Conservation (phyloP, 768 basidiomycete species). For the Mycena metata region DNA sequence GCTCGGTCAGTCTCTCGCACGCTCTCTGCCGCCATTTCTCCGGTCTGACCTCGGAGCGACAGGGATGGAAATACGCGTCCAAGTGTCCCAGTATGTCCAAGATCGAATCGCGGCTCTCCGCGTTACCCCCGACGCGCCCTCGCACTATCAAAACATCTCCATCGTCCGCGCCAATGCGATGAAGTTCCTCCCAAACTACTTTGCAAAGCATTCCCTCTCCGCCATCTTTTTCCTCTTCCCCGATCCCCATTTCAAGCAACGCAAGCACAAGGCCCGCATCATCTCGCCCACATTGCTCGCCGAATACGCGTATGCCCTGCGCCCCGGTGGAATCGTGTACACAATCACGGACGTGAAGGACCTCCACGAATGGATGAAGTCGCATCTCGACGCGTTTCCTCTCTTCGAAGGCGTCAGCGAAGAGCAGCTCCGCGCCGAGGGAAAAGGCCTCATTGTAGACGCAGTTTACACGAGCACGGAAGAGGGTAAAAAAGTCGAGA, state of each 20-base stretch:
- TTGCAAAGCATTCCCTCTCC: slow-evolving; percentile 88
- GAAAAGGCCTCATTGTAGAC: slow-evolving; percentile 83
- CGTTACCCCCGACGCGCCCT: slow-evolving; percentile 59
- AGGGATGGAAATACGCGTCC: slow-evolving; percentile 98
- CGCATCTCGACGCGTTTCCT: slow-evolving; percentile 89
- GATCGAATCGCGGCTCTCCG: slow-evolving; percentile 96
- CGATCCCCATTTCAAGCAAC: slow-evolving; percentile 97
- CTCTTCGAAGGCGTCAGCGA: slow-evolving; percentile 87
- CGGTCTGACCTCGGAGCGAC: slow-evolving; percentile 8
- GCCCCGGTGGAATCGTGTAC: slow-evolving; percentile 95
- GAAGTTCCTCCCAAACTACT: slow-evolving; percentile 99
- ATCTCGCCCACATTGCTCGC: slow-evolving; percentile 97
- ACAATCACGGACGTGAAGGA: slow-evolving; percentile 98
- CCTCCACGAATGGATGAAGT: slow-evolving; percentile 95
- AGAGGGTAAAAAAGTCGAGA: slow-evolving; percentile 96
- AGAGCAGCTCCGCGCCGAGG: slow-evolving; percentile 79
- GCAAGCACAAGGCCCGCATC: slow-evolving; percentile 99
- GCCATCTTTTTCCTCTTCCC: slow-evolving; percentile 99
- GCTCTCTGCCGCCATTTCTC: slow-evolving; percentile 18
- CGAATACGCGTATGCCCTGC: slow-evolving; percentile 95
- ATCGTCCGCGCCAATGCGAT: slow-evolving; percentile 97
- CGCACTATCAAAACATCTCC: slow-evolving; percentile 88
- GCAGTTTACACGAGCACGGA: slow-evolving; percentile 90
- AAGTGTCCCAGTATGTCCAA: slow-evolving; percentile 95
- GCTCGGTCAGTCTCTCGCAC: slow-evolving; percentile 75